A percentile compares a stretch with the other conserved stretches of the same genome.
These are phyloP conservation scores for Penicillium soppii DNA, from an alignment of 495 filamentous ascomycete species.

Conservation along the genomic window DNA sequence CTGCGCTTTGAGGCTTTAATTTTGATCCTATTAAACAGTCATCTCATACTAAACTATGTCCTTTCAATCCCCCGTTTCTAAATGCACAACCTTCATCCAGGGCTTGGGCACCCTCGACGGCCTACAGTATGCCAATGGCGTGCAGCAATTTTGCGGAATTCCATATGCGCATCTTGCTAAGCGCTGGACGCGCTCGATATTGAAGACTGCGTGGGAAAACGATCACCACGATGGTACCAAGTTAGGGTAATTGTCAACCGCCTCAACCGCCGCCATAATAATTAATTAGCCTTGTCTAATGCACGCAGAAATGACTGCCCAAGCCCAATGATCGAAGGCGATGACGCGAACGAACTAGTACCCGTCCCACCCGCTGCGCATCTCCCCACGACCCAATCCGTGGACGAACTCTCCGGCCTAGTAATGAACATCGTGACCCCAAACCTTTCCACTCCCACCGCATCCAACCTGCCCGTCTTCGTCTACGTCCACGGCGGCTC, in stretches of 20 bases:
- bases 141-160: conserved; percentile 33
- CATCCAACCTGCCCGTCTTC: conserved; percentile 20
- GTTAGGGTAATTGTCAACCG: conserved; percentile 16
- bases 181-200: conserved; percentile 26
- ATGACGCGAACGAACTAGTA: conserved; percentile 24
- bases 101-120: conserved; percentile 25
- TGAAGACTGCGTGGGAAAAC: conserved; percentile 24
- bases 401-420: conserved; percentile 26
- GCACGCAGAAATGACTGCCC: conserved; percentile 25
- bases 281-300: too few relatives aligned
- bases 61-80: conserved; percentile 22
- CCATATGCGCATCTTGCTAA: conserved; percentile 28
- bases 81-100: conserved; percentile 19
- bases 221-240: conserved; percentile 27
- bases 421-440: conserved; percentile 35
- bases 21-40: too few relatives aligned
- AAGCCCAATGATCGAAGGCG: conserved; percentile 22
- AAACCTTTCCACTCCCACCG: too few relatives aligned
- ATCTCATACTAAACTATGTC: too few relatives aligned
- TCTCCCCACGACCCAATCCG: conserved; percentile 7
- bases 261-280: too few relatives aligned
- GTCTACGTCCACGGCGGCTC: conserved; percentile 33
- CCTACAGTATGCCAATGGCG: conserved; percentile 23
- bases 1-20: too few relatives aligned
- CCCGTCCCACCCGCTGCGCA: conserved; percentile 26